Percentiles rank a stretch among this genome's conserved stretches.
These are phyloP conservation scores for Sarocladiaceae sp. DNA, from an alignment of 2,329 filamentous ascomycete genomes.

Conservation along the genomic window DNA sequence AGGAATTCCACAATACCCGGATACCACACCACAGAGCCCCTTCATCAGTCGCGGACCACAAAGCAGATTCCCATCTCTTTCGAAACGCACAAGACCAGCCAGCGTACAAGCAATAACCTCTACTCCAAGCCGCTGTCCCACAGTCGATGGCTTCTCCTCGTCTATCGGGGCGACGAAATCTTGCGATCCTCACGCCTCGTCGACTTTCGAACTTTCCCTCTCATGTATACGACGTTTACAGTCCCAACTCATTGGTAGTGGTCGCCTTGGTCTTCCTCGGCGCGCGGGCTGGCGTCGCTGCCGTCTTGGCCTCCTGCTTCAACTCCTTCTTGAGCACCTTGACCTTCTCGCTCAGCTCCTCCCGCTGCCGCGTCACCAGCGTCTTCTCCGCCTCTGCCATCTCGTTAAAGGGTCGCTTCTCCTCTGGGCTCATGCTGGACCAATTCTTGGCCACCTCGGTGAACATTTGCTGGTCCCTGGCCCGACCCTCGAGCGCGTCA, in stretches of 20 bases:
- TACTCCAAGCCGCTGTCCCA: not conserved
- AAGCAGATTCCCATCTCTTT: not conserved
- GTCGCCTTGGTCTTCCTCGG: conserved; percentile 3
- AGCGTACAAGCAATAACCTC: no score
- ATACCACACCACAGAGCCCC: no score
- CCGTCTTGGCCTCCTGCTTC: conserved; percentile 14
- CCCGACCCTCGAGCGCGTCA: conserved; percentile 26
- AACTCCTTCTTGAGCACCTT: conserved; percentile 18
- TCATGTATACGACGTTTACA: no score
- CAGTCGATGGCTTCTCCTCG: not conserved
- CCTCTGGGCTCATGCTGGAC: conserved; percentile 32
- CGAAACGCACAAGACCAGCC: not conserved
- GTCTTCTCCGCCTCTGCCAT: conserved; percentile 16
- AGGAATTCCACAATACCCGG: no score
- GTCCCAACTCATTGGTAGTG: conserved; percentile 3
- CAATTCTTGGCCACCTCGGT: conserved; percentile 30
- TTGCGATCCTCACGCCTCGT: no score
- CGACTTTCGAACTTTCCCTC: no score
- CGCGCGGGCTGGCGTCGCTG: not conserved
- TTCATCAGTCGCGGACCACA: not conserved
- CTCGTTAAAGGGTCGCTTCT: conserved; percentile 34
- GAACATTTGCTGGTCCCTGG: conserved; percentile 15
- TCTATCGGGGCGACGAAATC: no score
- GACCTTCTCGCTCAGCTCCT: conserved; percentile 21
- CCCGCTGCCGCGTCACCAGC: conserved; percentile 23